Evolutionary conservation across 2,329 filamentous ascomycete genomes (phyloP), one percentile per base, ranked within the genome.

Genomic region (Thielaviopsis populi): DNA sequence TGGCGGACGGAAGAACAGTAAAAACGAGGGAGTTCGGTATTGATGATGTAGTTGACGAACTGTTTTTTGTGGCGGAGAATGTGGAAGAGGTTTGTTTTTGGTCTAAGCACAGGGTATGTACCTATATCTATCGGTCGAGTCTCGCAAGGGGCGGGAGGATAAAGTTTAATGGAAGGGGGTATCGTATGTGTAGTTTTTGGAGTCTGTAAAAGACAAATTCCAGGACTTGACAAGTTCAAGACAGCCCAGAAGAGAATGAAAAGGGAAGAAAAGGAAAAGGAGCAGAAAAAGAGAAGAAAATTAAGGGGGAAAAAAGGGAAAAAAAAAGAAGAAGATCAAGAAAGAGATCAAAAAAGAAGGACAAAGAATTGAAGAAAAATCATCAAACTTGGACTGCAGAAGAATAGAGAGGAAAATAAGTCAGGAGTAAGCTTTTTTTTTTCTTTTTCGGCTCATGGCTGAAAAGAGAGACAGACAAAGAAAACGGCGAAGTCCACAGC

Each of bases 1-100:
- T 71, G 70, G 61, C 22, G 58, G 22, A 37, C 37, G 15, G 11
- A 11, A 5, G 15, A 50, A 8, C 6, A n/a, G 48, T 41, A 27
- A 30, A 30, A 30, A 11, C 17, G 48, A 30, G 46, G 27, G 27
- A 15, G 11, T 27, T 4, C 3, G 19, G 24, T 50, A 24, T 56
- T 24, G 15, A 8, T 11, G 13, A 63, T 48, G 15, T 11, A 10
- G n/a, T 30, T 11, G 7, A 5, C 30, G n/a, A n/a, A 22, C 15
- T 37, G 61, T 11, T 24, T 19, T 46, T 46, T 42, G 15, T 46
- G n/a, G 19, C 3, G n/a, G 17, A 37, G 17, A 24, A 43, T 42
- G 59, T 33, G 46, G 37, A 40, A 33, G n/a, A 30, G 41, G 61
- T 30, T 17, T 50, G 46, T 27, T 50, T 19, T 27, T 27, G 40